Base-by-base conservation (phyloP, 306 rosid species). In the Canavalia gladiata region DNA sequence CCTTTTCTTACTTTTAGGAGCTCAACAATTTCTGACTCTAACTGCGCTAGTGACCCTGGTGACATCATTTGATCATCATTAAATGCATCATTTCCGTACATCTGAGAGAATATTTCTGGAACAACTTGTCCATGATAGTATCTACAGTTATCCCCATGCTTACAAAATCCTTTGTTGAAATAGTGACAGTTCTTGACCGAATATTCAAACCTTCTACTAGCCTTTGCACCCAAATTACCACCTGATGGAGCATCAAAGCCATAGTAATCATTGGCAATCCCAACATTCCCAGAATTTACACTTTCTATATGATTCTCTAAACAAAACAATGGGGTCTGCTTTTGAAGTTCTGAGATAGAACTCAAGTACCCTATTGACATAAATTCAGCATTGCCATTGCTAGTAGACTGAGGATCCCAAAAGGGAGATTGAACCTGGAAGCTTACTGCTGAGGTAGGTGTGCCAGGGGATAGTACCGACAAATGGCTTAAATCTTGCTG, bases 161-260 rank as follows among this genome's bases (percentile, higher is more conserved):
- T 94, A 78, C 98, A 94, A 80, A 65, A 90, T 6, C 98, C 98
- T 81, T 87, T 90, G 84, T 60, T 91, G 85, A 82, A 92, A 76
- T 88, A 94, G 72, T 90, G 93, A 84, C 98, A 94, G 2, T 77
- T 78, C 87, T 89, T 94, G 8, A 84, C 86, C 0, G 90, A 91
- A 71, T 76, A 78, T 46, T 92, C 97, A 67, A 76, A 51, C 58
- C 84, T 81, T 64, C 93, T 80, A 63, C 83, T 73, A 8, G 45
- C 9, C 54, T 87, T 84, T 4, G 68, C 76, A 76, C 33, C 80
- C 46, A 80, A 70, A 77, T 66, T 80, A 3, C 84, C 74, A 6
- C 41, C 13, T 6, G 83, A 58, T 6, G 83, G 58, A 74, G 79
- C 64, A 57, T 88, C 92, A 18, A 77, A 66, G 79, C 78, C 78